Base-by-base conservation (phyloP, 345 rosid genomes). In the Acer campestre region DNA sequence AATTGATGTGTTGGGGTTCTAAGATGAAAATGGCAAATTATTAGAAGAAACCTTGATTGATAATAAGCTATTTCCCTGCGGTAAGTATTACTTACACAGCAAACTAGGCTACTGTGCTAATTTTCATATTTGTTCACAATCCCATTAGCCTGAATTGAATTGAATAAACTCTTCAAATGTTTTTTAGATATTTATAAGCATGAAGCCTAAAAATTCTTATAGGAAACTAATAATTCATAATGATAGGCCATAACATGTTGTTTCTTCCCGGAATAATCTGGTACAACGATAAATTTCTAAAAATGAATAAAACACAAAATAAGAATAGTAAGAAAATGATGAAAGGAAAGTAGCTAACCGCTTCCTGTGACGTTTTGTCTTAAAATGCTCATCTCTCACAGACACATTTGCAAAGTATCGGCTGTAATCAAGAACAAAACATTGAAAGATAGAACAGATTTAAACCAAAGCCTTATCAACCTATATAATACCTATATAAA, bases 321-420 rank as follows among this genome's bases (percentile, higher is more conserved):
- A 10, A 62, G 53, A 38, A 10, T 23, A 63, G 35, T 35, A 12
- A 56, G 61, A 27, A 70, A 44, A 75, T 16, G n/a, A 48, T 68
- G 27, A 16, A n/a, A 5, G 14, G 9, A 62, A 31, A 12, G 48
- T 68, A 23, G 65, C 85, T 48, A 29, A 96, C 98, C 95, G 97
- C 80, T 90, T 97, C 94, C 70, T 94, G 80, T 97, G 99, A 6
- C 94, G 92, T 72, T 97, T 93, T 0, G 98, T 90, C 90, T 90
- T 90, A 84, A 90, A 94, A 87, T 97, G 99, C 70, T 90, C 97
- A 22, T 91, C 92, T 75, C 98, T 70, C 61, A 92, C 94, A 0
- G 85, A 40, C 0, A 71, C 73, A 68, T 89, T 89, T 6, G 94
- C 83, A 83, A 97, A 97, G 84, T 88, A 94, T 7, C 98, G 97